Percentiles rank a stretch among this genome's conserved stretches.
phyloP scores from a whole-genome alignment of 2,329 filamentous ascomycete genomes.

The Paraphaeosphaeria sporulosa region DNA sequence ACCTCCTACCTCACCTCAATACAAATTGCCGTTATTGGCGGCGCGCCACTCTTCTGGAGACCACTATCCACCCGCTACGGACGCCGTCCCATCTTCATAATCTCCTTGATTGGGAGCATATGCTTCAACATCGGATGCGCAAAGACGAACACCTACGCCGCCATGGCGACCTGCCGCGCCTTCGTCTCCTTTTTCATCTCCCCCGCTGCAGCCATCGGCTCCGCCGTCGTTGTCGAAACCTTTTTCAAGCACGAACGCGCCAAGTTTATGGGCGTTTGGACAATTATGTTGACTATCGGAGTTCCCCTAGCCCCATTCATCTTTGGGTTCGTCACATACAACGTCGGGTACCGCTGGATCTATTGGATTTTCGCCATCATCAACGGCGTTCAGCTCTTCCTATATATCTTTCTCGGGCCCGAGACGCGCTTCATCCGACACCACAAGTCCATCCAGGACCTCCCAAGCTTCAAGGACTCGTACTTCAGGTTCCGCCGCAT shows the following conservation, averaged over 20 bases:
- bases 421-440: slow-evolving; percentile 63
- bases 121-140: slow-evolving; percentile 64
- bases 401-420: slow-evolving; percentile 59
- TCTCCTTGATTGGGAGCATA: slow-evolving; percentile 58
- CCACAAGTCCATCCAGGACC: slow-evolving; percentile 42
- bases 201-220: slow-evolving; percentile 63
- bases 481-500: slow-evolving; percentile 60
- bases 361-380: slow-evolving; percentile 66
- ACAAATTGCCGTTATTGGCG: slow-evolving; percentile 63
- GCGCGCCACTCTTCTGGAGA: slow-evolving; percentile 64
- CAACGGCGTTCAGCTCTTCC: slow-evolving; percentile 64
- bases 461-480: slow-evolving; percentile 53
- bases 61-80: slow-evolving; percentile 63
- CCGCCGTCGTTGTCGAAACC: slow-evolving; percentile 64
- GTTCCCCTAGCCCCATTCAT: slow-evolving; percentile 54
- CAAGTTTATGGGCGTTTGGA: slow-evolving; percentile 67
- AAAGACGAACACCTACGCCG: slow-evolving; percentile 56
- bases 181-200: slow-evolving; percentile 64
- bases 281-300: slow-evolving; percentile 59
- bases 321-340: slow-evolving; percentile 57
- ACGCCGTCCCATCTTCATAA: slow-evolving; percentile 62
- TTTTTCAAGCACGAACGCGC: slow-evolving; percentile 65
- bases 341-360: slow-evolving; percentile 65
- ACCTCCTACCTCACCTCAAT: slow-evolving; percentile 64
- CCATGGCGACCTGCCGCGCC: slow-evolving; percentile 62